A percentile compares a stretch with the other conserved stretches of the same genome.
Conservation (phyloP, 768 basidiomycete genomes). For the Termitomyces sp. region DNA sequence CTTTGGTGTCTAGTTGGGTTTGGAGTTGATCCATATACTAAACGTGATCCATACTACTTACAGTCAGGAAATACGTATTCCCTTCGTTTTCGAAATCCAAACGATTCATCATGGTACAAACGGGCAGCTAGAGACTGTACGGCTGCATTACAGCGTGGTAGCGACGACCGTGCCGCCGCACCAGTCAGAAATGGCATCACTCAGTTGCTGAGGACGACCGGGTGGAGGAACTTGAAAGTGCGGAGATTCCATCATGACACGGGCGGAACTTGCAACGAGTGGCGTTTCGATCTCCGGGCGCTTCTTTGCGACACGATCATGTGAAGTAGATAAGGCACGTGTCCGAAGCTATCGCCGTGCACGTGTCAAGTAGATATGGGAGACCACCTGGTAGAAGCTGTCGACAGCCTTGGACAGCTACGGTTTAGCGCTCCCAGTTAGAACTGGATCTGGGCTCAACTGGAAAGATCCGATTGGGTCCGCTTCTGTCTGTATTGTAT, state of each 20-base stretch:
- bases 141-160: background rate
- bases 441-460: too few relatives aligned
- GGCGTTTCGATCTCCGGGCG: background rate
- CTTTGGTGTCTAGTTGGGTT: slow-evolving; percentile 48
- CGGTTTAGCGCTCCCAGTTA: too few relatives aligned
- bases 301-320: background rate
- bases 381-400: too few relatives aligned
- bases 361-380: too few relatives aligned
- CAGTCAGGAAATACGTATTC: slow-evolving; percentile 70
- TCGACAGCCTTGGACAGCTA: too few relatives aligned
- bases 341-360: too few relatives aligned
- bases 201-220: background rate
- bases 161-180: background rate
- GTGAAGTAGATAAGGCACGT: background rate
- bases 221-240: background rate
- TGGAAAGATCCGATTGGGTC: too few relatives aligned
- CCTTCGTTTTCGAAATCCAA: slow-evolving; percentile 67
- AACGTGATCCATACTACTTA: slow-evolving; percentile 30
- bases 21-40: background rate
- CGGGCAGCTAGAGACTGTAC: slow-evolving; percentile 14
- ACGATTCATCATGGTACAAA: slow-evolving; percentile 55
- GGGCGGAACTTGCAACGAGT: background rate
- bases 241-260: background rate
- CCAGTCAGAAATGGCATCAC: background rate
- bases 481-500: too few relatives aligned